phyloP scores from a whole-genome alignment of 768 basidiomycete genomes.

The Floccularia luteovirens region DNA sequence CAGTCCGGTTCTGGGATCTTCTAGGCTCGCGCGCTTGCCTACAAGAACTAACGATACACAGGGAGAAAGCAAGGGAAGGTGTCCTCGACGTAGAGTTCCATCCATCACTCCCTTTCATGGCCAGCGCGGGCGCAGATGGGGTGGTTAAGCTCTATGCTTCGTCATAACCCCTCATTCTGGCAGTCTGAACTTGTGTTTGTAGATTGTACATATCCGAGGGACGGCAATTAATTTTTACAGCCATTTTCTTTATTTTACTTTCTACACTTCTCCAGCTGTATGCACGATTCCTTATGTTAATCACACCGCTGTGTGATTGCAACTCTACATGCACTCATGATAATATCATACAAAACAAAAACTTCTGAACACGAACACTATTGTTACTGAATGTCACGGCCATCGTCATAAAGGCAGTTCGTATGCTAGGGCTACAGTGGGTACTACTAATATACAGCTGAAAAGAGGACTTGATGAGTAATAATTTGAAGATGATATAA shows the following conservation, averaged over 20 bases:
- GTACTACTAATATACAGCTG: too few species aligned
- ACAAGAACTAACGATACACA: slow-evolving; percentile 86
- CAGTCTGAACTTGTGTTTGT: slow-evolving; percentile 16
- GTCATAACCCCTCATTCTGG: slow-evolving; percentile 48
- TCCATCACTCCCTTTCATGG: slow-evolving; percentile 77
- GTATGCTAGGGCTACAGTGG: too few species aligned
- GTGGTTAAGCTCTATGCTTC: slow-evolving; percentile 88
- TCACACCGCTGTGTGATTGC: too few species aligned
- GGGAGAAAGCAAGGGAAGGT: slow-evolving; percentile 86
- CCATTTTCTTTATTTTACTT: slow-evolving; percentile 17
- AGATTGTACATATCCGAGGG: slow-evolving; percentile 27
- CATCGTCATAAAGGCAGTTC: too few species aligned
- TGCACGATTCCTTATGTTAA: too few species aligned
- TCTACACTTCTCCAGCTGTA: slow-evolving; percentile 20
- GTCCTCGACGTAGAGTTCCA: slow-evolving; percentile 86
- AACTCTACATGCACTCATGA: too few species aligned
- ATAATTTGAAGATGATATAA: too few species aligned
- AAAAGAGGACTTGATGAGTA: too few species aligned
- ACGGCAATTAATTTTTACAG: slow-evolving; percentile 16
- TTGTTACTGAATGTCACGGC: too few species aligned
- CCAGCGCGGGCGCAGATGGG: slow-evolving; percentile 94
- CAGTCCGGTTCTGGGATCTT: slow-evolving; percentile 91
- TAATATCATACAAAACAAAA: too few species aligned
- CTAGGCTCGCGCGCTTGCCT: slow-evolving; percentile 72
- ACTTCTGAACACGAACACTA: too few species aligned